These are phyloP conservation scores for Blastobotrys muscicola DNA, from an alignment of 805 yeast genomes.

Conservation along the genomic window DNA sequence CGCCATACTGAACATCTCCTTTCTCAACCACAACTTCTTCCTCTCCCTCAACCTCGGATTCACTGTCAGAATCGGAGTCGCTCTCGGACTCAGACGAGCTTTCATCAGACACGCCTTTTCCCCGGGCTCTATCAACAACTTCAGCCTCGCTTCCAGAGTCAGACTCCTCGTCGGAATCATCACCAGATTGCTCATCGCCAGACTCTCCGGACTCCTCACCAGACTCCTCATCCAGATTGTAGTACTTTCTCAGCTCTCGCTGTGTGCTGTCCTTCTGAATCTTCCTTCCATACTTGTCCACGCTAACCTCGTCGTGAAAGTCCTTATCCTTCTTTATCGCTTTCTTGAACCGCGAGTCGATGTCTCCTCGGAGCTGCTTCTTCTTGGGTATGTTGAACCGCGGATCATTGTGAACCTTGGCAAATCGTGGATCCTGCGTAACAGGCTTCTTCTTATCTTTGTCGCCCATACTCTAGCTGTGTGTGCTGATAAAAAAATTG, in stretches of 20 bases:
- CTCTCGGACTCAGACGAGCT: constrained; percentile 17
- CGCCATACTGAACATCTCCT: constrained; percentile 51
- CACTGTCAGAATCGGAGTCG: constrained; percentile 6
- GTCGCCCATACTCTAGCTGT: background rate
- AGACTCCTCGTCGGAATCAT: constrained; percentile 6
- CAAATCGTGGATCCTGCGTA: constrained; percentile 65
- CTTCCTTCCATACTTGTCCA: constrained; percentile 84
- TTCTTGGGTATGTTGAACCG: constrained; percentile 68
- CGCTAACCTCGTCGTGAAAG: constrained; percentile 46
- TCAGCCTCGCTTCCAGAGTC: constrained; percentile 6
- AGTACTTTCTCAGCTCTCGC: constrained; percentile 55
- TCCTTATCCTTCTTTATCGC: constrained; percentile 50
- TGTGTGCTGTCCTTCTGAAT: constrained; percentile 37
- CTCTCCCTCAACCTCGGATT: constrained; percentile 10
- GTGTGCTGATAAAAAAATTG: background rate
- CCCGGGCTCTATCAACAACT: constrained; percentile 28
- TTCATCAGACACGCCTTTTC: constrained; percentile 25
- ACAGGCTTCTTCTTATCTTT: constrained; percentile 23
- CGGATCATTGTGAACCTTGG: constrained; percentile 76
- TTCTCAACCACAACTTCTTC: constrained; percentile 13
- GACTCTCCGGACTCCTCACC: constrained; percentile 22
- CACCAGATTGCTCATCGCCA: constrained; percentile 2
- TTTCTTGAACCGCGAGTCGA: constrained; percentile 79
- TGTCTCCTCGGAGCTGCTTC: constrained; percentile 60
- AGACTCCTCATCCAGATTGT: constrained; percentile 40